Percentiles rank a stretch among this genome's conserved stretches.
Evolutionary conservation across 805 yeast genomes (phyloP).

Genomic region (Grigorovia humatica): DNA sequence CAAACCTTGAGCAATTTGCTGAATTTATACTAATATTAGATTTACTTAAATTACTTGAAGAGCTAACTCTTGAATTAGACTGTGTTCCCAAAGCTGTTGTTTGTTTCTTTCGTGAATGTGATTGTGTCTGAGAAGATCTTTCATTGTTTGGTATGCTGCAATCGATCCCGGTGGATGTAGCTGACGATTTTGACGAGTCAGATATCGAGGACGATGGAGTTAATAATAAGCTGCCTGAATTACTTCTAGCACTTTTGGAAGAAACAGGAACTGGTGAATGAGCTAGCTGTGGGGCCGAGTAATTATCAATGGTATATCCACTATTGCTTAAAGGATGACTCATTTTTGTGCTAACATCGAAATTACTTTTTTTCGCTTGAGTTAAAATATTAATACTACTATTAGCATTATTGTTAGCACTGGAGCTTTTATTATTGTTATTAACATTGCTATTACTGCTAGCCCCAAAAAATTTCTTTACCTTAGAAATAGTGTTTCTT

Average conservation of each 20-base stretch:
- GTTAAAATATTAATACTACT: background rate
- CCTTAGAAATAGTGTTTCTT: conserved; percentile 6
- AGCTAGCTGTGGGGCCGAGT: background rate
- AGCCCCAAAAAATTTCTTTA: conserved; percentile 5
- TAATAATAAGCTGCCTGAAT: background rate
- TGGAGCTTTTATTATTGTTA: background rate
- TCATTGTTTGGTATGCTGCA: background rate
- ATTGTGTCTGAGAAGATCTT: background rate
- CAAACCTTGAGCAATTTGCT: conserved; percentile 32
- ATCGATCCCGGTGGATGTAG: background rate
- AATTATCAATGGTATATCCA: background rate
- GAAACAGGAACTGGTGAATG: conserved; percentile 4
- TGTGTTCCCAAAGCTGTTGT: background rate
- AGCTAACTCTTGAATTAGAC: background rate
- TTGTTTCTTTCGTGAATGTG: background rate
- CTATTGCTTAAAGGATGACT: background rate
- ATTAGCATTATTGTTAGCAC: background rate
- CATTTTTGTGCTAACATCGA: background rate
- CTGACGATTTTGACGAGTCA: background rate
- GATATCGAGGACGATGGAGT: conserved; percentile 1
- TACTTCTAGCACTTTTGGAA: background rate
- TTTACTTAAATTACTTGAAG: background rate
- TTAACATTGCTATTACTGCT: background rate
- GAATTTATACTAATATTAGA: background rate
- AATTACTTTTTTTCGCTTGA: background rate